Conservation (phyloP, 305 asterid genomes). For the Solanum hybrid region DNA sequence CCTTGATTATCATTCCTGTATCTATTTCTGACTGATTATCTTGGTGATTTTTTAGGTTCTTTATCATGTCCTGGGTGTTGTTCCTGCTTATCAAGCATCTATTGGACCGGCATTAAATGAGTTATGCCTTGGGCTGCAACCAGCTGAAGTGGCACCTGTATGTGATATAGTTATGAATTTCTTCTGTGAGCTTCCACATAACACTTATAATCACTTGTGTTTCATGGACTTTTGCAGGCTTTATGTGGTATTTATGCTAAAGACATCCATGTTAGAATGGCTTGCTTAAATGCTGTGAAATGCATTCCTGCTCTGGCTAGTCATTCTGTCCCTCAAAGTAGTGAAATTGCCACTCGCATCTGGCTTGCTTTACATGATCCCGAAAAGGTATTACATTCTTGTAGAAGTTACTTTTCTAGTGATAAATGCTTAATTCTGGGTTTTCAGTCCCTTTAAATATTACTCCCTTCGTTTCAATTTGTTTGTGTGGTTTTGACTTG, state of each 20-base stretch:
- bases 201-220: constrained; percentile 3
- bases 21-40: neutral
- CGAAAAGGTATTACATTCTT: constrained; percentile 53
- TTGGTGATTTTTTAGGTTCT: constrained; percentile 50
- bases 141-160: constrained; percentile 95
- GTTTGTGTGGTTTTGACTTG: neutral
- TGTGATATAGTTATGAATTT: constrained; percentile 23
- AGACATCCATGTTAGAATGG: constrained; percentile 87
- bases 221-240: constrained; percentile 48
- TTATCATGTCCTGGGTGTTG: constrained; percentile 90
- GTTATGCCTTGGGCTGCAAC: constrained; percentile 85
- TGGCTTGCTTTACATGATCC: constrained; percentile 98
- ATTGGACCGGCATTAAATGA: constrained; percentile 86
- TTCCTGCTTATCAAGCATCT: constrained; percentile 78
- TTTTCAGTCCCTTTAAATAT: neutral
- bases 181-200: constrained; percentile 13
- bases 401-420: neutral
- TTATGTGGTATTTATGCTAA: constrained; percentile 85
- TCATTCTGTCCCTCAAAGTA: constrained; percentile 70
- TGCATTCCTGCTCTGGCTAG: constrained; percentile 94
- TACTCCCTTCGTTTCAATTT: neutral
- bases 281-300: constrained; percentile 91
- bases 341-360: constrained; percentile 83
- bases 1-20: neutral
- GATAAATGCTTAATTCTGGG: constrained; percentile 4